phyloP scores from a whole-genome alignment of 2,329 filamentous ascomycete genomes.

The Aspergillus fischeri region DNA sequence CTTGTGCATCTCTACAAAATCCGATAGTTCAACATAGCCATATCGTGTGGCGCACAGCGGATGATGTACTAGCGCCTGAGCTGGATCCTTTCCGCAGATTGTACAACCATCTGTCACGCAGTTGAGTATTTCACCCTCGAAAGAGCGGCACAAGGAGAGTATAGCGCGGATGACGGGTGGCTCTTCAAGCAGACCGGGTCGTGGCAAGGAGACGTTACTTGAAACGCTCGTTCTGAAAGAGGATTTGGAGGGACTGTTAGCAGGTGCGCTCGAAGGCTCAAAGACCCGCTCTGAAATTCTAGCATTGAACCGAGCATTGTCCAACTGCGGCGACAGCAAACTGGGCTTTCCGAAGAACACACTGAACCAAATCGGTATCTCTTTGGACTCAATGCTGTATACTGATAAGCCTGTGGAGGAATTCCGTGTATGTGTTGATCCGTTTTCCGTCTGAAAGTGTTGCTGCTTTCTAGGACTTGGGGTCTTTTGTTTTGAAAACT shows the following conservation, averaged over 20 bases:
- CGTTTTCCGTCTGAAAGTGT: background rate
- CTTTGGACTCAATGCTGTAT: background rate
- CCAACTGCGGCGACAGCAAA: background rate
- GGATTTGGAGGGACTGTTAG: background rate
- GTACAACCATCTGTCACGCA: background rate
- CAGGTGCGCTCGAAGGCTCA: background rate
- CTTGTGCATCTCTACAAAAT: slow-evolving; percentile 1
- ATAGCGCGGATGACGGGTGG: background rate
- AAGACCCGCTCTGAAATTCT: background rate
- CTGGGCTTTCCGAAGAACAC: slow-evolving; percentile 2
- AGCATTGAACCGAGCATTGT: slow-evolving; percentile 4
- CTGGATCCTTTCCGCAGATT: background rate
- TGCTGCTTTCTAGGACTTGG: background rate
- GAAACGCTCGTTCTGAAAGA: background rate
- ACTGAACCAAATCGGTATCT: slow-evolving; percentile 4
- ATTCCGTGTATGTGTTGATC: background rate
- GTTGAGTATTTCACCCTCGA: background rate
- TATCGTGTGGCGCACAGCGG: slow-evolving; percentile 3
- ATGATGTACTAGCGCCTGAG: background rate
- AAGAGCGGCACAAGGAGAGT: background rate
- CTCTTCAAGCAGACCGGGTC: background rate
- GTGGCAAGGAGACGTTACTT: background rate
- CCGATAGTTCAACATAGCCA: slow-evolving; percentile 7
- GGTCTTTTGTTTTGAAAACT: background rate
- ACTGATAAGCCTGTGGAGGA: background rate